These are phyloP conservation scores for Aspergillus udagawae DNA, from an alignment of 2,329 filamentous ascomycete genomes.

Conservation along the genomic window DNA sequence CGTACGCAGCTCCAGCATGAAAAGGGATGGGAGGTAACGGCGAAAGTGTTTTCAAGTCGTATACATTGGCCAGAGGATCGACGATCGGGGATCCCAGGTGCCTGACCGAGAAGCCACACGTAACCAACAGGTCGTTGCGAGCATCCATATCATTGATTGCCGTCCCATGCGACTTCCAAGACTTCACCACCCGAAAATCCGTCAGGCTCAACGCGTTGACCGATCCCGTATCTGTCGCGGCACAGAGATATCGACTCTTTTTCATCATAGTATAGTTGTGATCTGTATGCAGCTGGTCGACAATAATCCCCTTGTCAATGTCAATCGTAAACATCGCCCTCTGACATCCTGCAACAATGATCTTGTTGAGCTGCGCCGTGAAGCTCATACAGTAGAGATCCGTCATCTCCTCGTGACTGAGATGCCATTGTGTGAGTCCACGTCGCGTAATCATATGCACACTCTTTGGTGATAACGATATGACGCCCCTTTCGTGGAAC, in stretches of 20 bases:
- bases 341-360: slow-evolving; percentile 84
- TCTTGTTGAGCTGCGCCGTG: slow-evolving; percentile 77
- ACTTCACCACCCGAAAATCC: slow-evolving; percentile 73
- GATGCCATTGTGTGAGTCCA: slow-evolving; percentile 83
- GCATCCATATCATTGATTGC: slow-evolving; percentile 96
- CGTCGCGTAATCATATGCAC: slow-evolving; percentile 84
- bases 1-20: slow-evolving; percentile 86
- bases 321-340: slow-evolving; percentile 76
- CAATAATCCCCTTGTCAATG: slow-evolving; percentile 67
- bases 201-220: slow-evolving; percentile 82
- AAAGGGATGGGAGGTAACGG: slow-evolving; percentile 88
- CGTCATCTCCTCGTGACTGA: slow-evolving; percentile 73
- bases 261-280: slow-evolving; percentile 90
- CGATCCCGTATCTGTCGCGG: slow-evolving; percentile 74
- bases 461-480: slow-evolving; percentile 77
- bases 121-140: slow-evolving; percentile 89
- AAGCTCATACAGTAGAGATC: slow-evolving; percentile 95
- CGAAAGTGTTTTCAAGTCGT: slow-evolving; percentile 85
- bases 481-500: slow-evolving; percentile 84
- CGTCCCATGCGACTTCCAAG: slow-evolving; percentile 85
- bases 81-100: slow-evolving; percentile 76
- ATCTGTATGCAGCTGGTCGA: slow-evolving; percentile 67
- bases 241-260: slow-evolving; percentile 81
- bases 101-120: slow-evolving; percentile 85
- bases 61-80: slow-evolving; percentile 91